phyloP scores from a whole-genome alignment of 2,329 filamentous ascomycete species.

The Hysterium pulicare region DNA sequence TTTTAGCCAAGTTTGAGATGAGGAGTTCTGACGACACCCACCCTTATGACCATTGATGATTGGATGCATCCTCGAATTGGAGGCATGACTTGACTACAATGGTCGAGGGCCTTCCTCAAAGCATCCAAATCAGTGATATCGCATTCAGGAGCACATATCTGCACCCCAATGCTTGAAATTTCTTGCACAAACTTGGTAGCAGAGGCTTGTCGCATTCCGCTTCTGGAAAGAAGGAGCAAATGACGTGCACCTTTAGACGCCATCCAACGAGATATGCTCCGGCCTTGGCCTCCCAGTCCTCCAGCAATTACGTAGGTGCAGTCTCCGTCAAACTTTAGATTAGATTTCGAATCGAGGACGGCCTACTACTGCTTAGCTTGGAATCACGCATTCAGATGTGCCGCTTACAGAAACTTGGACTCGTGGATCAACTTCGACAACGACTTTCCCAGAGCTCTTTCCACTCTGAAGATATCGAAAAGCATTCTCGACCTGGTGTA shows the following conservation, averaged over 20 bases:
- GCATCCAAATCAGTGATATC: not conserved
- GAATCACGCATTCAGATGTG: not conserved
- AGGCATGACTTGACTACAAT: conserved; percentile 1
- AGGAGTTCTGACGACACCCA: not conserved
- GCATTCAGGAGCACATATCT: not conserved
- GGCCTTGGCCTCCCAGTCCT: not conserved
- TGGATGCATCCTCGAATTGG: conserved; percentile 10
- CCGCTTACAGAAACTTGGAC: not conserved
- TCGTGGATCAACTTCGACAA: conserved; percentile 2
- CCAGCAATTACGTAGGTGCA: not conserved
- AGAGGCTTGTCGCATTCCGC: not conserved
- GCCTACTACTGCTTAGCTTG: not conserved
- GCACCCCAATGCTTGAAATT: not conserved
- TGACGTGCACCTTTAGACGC: not conserved
- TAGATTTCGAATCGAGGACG: not conserved
- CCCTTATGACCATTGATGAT: conserved; percentile 7
- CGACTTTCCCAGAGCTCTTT: conserved; percentile 11
- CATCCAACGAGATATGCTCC: not conserved
- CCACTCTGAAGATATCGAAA: conserved; percentile 11
- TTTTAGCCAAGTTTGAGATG: not conserved
- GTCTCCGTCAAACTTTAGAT: not conserved
- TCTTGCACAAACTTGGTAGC: not conserved
- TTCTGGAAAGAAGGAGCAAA: not conserved
- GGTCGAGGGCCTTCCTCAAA: not conserved
- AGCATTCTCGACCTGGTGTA: conserved; percentile 7